Evolutionary conservation across 2,329 filamentous ascomycete species (phyloP).

Genomic region (Didymella keratinophila): DNA sequence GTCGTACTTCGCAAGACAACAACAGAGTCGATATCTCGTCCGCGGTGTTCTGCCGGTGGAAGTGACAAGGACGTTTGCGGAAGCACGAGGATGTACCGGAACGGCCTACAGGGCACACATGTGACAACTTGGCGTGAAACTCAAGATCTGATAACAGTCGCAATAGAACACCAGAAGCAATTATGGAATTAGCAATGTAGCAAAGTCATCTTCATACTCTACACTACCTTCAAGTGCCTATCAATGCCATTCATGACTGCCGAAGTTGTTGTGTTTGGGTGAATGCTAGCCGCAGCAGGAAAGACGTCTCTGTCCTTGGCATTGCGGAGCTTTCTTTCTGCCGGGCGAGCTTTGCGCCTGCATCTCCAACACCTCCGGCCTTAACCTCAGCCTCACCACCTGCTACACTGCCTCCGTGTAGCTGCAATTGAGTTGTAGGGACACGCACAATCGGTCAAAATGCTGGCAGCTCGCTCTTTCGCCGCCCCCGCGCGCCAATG

Average conservation of each 20-base stretch:
- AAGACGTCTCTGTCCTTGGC: constrained; percentile 15
- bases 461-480: constrained; percentile 84
- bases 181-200: neutral
- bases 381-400: constrained; percentile 29
- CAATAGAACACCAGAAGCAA: neutral
- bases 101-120: constrained; percentile 7
- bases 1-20: neutral
- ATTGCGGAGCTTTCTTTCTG: constrained; percentile 42
- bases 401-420: constrained; percentile 43
- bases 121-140: constrained; percentile 19
- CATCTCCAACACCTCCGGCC: constrained; percentile 32
- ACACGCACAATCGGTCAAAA: constrained; percentile 59
- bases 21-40: neutral
- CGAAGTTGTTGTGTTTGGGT: constrained; percentile 6
- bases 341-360: constrained; percentile 35
- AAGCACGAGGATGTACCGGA: constrained; percentile 21
- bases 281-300: constrained; percentile 17
- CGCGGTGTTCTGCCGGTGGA: neutral
- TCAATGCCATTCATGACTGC: neutral
- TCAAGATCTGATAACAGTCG: constrained; percentile 13
- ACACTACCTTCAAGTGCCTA: neutral
- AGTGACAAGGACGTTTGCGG: constrained; percentile 15
- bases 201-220: neutral
- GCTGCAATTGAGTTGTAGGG: constrained; percentile 45
- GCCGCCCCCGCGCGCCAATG: constrained; percentile 80